Evolutionary conservation across 768 basidiomycete species (phyloP).

Genomic region (Lentinula boryana): DNA sequence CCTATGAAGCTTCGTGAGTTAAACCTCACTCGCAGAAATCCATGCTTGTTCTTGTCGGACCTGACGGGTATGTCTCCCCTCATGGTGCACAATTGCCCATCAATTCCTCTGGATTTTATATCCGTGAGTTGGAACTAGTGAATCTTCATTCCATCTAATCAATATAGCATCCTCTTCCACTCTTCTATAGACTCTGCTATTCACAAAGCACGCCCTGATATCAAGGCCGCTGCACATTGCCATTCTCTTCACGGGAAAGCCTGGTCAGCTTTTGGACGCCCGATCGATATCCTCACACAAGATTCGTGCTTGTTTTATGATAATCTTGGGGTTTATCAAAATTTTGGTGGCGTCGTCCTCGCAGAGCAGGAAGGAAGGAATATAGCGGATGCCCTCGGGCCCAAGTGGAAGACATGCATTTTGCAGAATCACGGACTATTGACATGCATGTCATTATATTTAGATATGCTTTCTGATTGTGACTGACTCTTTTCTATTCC

Average conservation of each 20-base stretch:
- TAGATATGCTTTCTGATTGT: background rate
- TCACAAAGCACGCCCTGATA: slow-evolving; percentile 41
- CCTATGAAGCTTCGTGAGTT: background rate
- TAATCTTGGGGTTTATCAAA: slow-evolving; percentile 35
- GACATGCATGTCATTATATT: background rate
- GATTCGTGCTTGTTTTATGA: slow-evolving; percentile 39
- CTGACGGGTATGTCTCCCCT: slow-evolving; percentile 18
- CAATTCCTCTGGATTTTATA: slow-evolving; percentile 21
- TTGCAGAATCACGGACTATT: slow-evolving; percentile 39
- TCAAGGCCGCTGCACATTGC: slow-evolving; percentile 40
- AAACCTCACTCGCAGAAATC: slow-evolving; percentile 13
- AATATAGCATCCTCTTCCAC: slow-evolving; percentile 8
- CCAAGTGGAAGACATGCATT: slow-evolving; percentile 32
- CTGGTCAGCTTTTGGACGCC: slow-evolving; percentile 38
- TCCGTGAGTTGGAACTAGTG: slow-evolving; percentile 10
- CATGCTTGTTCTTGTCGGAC: slow-evolving; percentile 21
- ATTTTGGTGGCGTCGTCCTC: slow-evolving; percentile 45
- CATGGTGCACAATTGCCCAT: slow-evolving; percentile 22
- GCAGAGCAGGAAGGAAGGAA: slow-evolving; percentile 35
- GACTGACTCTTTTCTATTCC: background rate
- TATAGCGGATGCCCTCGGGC: slow-evolving; percentile 37
- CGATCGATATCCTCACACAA: slow-evolving; percentile 37
- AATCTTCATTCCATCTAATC: slow-evolving; percentile 4
- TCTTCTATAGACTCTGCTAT: slow-evolving; percentile 31
- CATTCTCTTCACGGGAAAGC: slow-evolving; percentile 45